A percentile compares a stretch with the other conserved stretches of the same genome.
phyloP scores from a whole-genome alignment of 768 basidiomycete genomes.

The Strobilomyces dryophilus region DNA sequence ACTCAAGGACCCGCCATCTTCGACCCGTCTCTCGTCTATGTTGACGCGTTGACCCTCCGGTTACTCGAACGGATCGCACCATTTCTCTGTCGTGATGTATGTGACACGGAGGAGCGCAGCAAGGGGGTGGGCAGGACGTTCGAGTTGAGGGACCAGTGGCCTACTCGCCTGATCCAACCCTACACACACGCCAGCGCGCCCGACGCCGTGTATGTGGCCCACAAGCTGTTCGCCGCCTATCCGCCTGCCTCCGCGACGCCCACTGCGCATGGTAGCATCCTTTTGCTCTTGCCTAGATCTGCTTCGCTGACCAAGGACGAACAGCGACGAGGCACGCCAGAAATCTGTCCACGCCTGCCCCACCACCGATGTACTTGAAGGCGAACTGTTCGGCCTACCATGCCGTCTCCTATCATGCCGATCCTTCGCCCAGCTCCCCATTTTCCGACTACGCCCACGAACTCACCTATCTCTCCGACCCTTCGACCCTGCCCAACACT shows the following conservation, averaged over 20 bases:
- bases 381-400: conserved; percentile 33
- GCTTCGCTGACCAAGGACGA: conserved; percentile 16
- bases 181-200: conserved; percentile 19
- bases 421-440: conserved; percentile 43
- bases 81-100: too few relatives aligned
- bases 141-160: too few relatives aligned
- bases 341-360: conserved; percentile 53
- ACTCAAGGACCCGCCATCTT: too few relatives aligned
- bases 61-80: too few relatives aligned
- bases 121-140: too few relatives aligned
- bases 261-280: conserved; percentile 59
- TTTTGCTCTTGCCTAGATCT: neutral
- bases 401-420: conserved; percentile 25
- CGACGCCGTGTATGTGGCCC: conserved; percentile 64
- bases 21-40: too few relatives aligned
- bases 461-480: conserved; percentile 50
- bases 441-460: conserved; percentile 70
- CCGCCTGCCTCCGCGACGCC: conserved; percentile 75
- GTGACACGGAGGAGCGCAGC: too few relatives aligned
- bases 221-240: conserved; percentile 61
- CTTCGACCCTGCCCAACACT: conserved; percentile 41
- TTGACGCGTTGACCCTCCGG: too few relatives aligned
- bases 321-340: conserved; percentile 65
- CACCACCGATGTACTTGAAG: conserved; percentile 61
- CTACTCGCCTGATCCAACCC: conserved; percentile 11